Evolutionary conservation across 495 filamentous ascomycete genomes (phyloP).

Genomic region (Jackrogersella minutella): DNA sequence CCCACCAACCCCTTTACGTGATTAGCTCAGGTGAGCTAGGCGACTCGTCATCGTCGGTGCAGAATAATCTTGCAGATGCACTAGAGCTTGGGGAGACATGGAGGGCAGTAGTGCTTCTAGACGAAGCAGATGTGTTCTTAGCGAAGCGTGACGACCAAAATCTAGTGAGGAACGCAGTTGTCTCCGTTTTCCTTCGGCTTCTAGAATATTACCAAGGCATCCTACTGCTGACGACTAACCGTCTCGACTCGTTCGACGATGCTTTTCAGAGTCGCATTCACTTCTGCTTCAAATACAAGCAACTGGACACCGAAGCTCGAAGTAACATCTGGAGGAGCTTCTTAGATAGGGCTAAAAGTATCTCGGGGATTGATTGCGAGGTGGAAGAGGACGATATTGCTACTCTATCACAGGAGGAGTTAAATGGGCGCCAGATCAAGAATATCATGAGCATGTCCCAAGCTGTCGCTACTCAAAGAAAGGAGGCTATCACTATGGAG

Average conservation of each 20-base stretch:
- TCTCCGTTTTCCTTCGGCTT: not conserved
- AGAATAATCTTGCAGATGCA: not conserved
- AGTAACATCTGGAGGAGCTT: not conserved
- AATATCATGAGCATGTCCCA: not conserved
- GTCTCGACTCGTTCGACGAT: not conserved
- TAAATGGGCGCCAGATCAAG: not conserved
- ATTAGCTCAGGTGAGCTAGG: not conserved
- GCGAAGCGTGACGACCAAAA: not conserved
- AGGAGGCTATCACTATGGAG: too few species aligned
- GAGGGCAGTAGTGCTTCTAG: not conserved
- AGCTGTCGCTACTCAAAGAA: not conserved
- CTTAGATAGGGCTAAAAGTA: too few species aligned
- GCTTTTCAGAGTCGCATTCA: not conserved
- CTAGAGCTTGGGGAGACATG: not conserved
- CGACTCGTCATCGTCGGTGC: not conserved
- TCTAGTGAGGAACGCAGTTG: not conserved
- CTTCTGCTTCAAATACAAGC: not conserved
- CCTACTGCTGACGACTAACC: not conserved
- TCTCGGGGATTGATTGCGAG: not conserved
- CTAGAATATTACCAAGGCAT: not conserved
- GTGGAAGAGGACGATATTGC: not conserved
- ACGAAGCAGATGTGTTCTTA: not conserved
- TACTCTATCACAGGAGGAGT: not conserved
- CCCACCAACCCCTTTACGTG: not conserved
- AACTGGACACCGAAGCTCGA: not conserved